These are phyloP conservation scores for Cercospora sp. DNA, from an alignment of 2,329 filamentous ascomycete genomes.

Conservation along the genomic window DNA sequence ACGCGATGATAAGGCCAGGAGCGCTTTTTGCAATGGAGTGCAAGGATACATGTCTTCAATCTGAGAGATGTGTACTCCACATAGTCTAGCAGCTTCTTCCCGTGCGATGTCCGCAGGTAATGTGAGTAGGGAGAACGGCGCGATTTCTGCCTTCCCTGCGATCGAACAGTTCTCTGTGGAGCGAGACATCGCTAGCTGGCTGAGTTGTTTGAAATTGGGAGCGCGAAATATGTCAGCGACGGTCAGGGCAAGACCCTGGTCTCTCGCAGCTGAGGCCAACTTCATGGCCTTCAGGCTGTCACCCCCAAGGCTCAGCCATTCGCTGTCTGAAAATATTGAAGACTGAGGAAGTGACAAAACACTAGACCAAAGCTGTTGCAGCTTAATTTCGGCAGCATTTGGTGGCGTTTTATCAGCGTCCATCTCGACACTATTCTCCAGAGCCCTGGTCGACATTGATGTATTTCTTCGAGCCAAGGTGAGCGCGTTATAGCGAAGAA, in stretches of 20 bases:
- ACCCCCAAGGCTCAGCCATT: background rate
- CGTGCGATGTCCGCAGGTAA: background rate
- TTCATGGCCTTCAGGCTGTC: background rate
- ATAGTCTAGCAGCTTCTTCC: background rate
- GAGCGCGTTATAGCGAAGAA: background rate
- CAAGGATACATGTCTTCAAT: conserved; percentile 55
- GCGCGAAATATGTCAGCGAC: background rate
- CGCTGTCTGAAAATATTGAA: background rate
- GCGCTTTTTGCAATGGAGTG: conserved; percentile 23
- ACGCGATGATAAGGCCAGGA: conserved; percentile 57
- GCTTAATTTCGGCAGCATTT: background rate
- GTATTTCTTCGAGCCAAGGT: background rate
- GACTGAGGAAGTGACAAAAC: background rate
- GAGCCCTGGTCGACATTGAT: background rate
- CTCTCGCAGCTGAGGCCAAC: background rate
- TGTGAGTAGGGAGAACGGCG: background rate
- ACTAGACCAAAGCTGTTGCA: background rate
- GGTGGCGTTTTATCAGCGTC: background rate
- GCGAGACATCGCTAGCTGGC: background rate
- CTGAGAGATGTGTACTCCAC: background rate
- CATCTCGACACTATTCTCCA: background rate
- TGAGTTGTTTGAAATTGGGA: background rate
- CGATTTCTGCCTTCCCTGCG: background rate
- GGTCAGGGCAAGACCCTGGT: background rate
- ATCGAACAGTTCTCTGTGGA: background rate